Conservation (phyloP, 805 yeast species). For the Kluyveromyces wickerhamii region DNA sequence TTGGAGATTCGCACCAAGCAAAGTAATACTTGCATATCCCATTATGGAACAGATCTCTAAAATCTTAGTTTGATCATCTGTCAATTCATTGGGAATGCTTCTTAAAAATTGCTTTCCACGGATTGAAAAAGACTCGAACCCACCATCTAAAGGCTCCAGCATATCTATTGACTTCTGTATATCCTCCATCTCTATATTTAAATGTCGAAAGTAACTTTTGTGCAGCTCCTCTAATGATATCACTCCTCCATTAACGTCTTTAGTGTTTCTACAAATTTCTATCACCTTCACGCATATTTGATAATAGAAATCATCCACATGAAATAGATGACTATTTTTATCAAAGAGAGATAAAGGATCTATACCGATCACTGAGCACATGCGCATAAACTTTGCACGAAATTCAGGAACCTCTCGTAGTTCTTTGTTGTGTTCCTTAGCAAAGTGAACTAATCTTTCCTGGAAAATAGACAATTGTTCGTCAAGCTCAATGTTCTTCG, state of each 20-base stretch:
- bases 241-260: constrained; percentile 76
- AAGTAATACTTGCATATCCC: constrained; percentile 61
- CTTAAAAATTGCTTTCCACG: constrained; percentile 48
- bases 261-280: constrained; percentile 64
- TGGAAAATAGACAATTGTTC: constrained; percentile 75
- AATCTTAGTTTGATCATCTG: constrained; percentile 60
- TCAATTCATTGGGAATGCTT: constrained; percentile 55
- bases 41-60: constrained; percentile 68
- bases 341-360: constrained; percentile 55
- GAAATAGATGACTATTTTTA: constrained; percentile 25
- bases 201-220: constrained; percentile 24
- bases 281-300: constrained; percentile 68
- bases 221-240: constrained; percentile 51
- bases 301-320: constrained; percentile 45
- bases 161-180: constrained; percentile 46
- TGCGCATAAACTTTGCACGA: constrained; percentile 61
- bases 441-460: constrained; percentile 66
- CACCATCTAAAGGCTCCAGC: constrained; percentile 57
- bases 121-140: constrained; percentile 54
- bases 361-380: constrained; percentile 75
- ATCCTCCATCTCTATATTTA: constrained; percentile 39
- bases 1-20: constrained; percentile 62
- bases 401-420: constrained; percentile 57
- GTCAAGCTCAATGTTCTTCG: constrained; percentile 52
- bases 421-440: constrained; percentile 61